Conservation (phyloP, 2,329 filamentous ascomycete genomes). For the Neospermospora avenae region DNA sequence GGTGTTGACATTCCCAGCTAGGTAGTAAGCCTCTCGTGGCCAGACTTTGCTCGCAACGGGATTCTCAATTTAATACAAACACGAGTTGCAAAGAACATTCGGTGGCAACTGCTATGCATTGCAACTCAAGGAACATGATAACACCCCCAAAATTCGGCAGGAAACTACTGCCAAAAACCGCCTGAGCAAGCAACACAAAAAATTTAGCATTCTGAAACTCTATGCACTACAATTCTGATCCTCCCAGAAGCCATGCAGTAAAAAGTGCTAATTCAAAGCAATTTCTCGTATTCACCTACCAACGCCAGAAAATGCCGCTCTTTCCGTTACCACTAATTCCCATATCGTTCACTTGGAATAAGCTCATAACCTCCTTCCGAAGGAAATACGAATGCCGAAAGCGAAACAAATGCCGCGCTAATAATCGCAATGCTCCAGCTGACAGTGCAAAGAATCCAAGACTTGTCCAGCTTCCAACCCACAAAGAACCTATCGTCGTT, state of each 20-base stretch:
- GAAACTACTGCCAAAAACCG: too few relatives aligned
- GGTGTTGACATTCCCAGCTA: too few relatives aligned
- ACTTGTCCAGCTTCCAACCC: conserved; percentile 77
- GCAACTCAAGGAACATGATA: too few relatives aligned
- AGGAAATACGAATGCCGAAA: conserved; percentile 68
- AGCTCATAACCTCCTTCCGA: conserved; percentile 85
- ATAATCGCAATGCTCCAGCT: conserved; percentile 53
- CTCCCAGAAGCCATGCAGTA: neutral
- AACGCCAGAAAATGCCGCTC: neutral
- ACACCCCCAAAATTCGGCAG: too few relatives aligned
- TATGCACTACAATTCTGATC: too few relatives aligned
- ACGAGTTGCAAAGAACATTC: too few relatives aligned
- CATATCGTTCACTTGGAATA: conserved; percentile 46
- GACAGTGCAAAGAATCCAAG: conserved; percentile 67
- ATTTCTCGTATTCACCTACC: neutral
- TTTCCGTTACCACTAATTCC: conserved; percentile 2
- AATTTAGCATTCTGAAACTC: too few relatives aligned
- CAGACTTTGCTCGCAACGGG: too few relatives aligned
- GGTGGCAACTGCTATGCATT: too few relatives aligned
- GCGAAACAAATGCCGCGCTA: conserved; percentile 55
- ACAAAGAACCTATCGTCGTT: conserved; percentile 79
- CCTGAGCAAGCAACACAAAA: too few relatives aligned
- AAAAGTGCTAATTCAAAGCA: neutral
- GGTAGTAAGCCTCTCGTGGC: too few relatives aligned
- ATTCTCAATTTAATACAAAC: too few relatives aligned